Evolutionary conservation across 2,329 filamentous ascomycete species (phyloP), one percentile per base, ranked within the genome.

Genomic region (Coniella lustricola): DNA sequence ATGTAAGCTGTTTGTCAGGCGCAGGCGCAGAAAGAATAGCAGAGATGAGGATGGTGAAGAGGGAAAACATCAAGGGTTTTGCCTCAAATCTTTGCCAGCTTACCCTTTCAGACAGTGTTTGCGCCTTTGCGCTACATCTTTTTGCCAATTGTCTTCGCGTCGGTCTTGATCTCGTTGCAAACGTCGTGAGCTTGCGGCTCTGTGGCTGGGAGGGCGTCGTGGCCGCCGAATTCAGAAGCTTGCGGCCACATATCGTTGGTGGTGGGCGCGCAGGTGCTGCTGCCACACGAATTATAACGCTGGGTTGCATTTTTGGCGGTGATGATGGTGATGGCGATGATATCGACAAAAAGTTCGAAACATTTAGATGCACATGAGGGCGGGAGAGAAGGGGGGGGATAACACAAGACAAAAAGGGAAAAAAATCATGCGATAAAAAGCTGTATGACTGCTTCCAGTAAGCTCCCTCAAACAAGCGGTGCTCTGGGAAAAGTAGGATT

Each of bases 251-350:
- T 56, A 61, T 54, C 46, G 62, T 62, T 34, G 60, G 57, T 12
- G 60, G 59, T 5, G 60, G 58, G 20, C 58, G 57, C 44, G 64
- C 36, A n/a, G 36, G 36, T 39, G 36, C 60, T 33, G 64, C 50
- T 29, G 56, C 60, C n/a, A 62, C 62, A 57, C 63, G 65, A 34
- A 62, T 57, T 22, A 67, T 47, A 46, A 67, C 56, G 50, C 56
- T 62, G 35, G 63, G 54, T 56, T 60, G 65, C 64, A 67, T 67
- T 42, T 55, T 55, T 51, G 3, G 20, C 54, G 31, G 5, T 39
- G 22, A 36, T 20, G 20, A n/a, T n/a, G n/a, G n/a, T n/a, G n/a
- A n/a, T n/a, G n/a, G n/a, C n/a, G n/a, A n/a, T n/a, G n/a, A n/a
- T n/a, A n/a, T n/a, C n/a, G n/a, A n/a, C n/a, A n/a, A 16, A 12